phyloP scores from a whole-genome alignment of 108 stramenopile species.

The Mediolabrus comicus region DNA sequence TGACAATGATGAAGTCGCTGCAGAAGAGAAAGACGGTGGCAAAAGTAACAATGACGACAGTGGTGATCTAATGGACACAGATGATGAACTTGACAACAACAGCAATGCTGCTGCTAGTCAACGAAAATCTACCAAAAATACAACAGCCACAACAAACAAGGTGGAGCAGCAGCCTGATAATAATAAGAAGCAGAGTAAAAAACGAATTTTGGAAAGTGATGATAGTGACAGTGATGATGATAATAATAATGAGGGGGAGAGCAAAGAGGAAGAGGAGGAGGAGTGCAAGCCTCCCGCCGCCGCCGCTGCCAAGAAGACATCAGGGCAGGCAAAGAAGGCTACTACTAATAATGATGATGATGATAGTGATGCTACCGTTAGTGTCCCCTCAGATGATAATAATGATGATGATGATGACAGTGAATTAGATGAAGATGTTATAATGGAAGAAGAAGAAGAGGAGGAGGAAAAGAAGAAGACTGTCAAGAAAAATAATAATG shows the following conservation, averaged over 20 bases:
- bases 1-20: not conserved
- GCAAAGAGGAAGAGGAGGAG: constrained; percentile 11
- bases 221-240: constrained; percentile 10
- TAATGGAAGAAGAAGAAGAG: constrained; percentile 19
- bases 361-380: constrained; percentile 18
- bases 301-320: constrained; percentile 12
- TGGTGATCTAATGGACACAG: constrained; percentile 24
- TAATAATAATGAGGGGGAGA: too few relatives aligned
- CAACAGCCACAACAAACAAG: not conserved
- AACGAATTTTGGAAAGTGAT: constrained; percentile 17
- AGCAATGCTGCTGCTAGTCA: not conserved
- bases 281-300: constrained; percentile 18
- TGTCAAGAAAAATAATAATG: not conserved
- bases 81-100: constrained; percentile 23
- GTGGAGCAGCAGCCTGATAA: not conserved
- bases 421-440: constrained; percentile 8
- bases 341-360: constrained; percentile 28
- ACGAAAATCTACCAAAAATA: not conserved
- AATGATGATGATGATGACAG: constrained; percentile 30
- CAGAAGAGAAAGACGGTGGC: not conserved
- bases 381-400: constrained; percentile 8
- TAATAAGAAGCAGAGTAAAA: constrained; percentile 11
- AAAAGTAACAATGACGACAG: not conserved
- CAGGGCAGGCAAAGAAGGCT: not conserved
- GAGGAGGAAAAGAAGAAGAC: constrained; percentile 29